Conservation (phyloP, 2,329 filamentous ascomycete genomes). For the Canariomyces notabilis region DNA sequence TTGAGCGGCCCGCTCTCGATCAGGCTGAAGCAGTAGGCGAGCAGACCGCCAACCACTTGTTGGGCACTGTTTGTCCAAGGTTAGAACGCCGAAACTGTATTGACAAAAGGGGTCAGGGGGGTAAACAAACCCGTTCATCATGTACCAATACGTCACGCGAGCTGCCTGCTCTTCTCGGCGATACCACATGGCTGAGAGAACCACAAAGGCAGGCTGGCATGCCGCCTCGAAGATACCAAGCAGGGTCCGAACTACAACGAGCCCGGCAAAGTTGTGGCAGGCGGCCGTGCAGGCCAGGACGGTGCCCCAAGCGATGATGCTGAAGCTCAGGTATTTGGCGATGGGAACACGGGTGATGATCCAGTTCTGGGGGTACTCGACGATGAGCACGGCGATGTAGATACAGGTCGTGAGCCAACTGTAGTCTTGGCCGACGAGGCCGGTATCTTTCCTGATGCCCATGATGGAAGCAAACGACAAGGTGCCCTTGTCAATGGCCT, state of each 20-base stretch:
- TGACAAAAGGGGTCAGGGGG: neutral
- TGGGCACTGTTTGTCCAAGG: constrained; percentile 47
- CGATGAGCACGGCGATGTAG: constrained; percentile 64
- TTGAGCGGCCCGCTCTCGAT: constrained; percentile 49
- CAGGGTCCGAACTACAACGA: constrained; percentile 58
- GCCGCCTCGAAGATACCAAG: constrained; percentile 68
- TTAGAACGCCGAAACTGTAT: neutral
- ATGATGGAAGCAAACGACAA: constrained; percentile 61
- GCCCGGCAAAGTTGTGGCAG: constrained; percentile 53
- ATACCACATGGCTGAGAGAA: constrained; percentile 68
- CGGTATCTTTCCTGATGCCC: constrained; percentile 49
- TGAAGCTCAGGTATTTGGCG: constrained; percentile 60
- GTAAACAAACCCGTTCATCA: constrained; percentile 69
- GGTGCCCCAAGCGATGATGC: constrained; percentile 60
- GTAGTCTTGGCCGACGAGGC: constrained; percentile 50
- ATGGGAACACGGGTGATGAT: constrained; percentile 53
- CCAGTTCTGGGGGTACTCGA: constrained; percentile 66
- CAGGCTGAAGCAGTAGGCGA: constrained; percentile 59
- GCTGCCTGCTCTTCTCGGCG: constrained; percentile 61
- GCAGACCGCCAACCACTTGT: constrained; percentile 65
- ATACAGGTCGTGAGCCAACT: constrained; percentile 70
- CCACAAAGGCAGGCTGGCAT: constrained; percentile 63
- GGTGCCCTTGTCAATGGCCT: constrained; percentile 64
- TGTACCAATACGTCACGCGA: constrained; percentile 68
- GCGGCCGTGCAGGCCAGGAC: constrained; percentile 57